Evolutionary conservation across 768 basidiomycete genomes (phyloP).

Genomic region (Hypsizygus marmoreus): DNA sequence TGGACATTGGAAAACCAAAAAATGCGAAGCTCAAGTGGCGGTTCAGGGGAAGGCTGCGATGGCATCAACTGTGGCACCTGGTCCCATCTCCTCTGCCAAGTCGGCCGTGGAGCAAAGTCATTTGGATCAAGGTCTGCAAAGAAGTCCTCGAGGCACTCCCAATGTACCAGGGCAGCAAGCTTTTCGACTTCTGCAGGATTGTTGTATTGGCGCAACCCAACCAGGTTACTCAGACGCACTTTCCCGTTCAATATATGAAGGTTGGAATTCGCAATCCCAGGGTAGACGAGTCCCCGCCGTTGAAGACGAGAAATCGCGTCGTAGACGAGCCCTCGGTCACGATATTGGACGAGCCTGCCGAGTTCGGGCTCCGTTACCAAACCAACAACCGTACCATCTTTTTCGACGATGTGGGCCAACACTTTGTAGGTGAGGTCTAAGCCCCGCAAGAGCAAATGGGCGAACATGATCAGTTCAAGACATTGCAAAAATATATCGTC

Average conservation of each 20-base stretch:
- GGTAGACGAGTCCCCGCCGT: slow-evolving; percentile 26
- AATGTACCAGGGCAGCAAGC: slow-evolving; percentile 25
- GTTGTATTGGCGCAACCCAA: slow-evolving; percentile 18
- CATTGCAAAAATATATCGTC: slow-evolving; percentile 23
- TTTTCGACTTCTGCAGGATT: slow-evolving; percentile 21
- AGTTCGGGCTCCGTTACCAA: slow-evolving; percentile 35
- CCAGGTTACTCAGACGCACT: slow-evolving; percentile 33
- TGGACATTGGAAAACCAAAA: too few species aligned
- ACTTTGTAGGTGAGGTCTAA: slow-evolving; percentile 38
- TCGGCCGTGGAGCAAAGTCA: slow-evolving; percentile 4
- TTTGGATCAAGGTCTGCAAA: slow-evolving; percentile 25
- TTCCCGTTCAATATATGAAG: slow-evolving; percentile 36
- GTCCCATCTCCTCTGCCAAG: slow-evolving; percentile 7
- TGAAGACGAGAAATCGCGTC: slow-evolving; percentile 31
- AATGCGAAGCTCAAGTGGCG: slow-evolving; percentile 9
- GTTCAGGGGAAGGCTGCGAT: slow-evolving; percentile 13
- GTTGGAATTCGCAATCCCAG: slow-evolving; percentile 18
- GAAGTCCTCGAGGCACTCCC: slow-evolving; percentile 24
- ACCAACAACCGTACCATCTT: slow-evolving; percentile 32
- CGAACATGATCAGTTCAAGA: slow-evolving; percentile 33
- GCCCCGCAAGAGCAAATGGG: slow-evolving; percentile 27
- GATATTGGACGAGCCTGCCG: slow-evolving; percentile 29
- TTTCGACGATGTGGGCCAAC: slow-evolving; percentile 32
- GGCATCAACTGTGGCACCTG: slow-evolving; percentile 11
- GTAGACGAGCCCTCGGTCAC: slow-evolving; percentile 33